Percentiles rank a stretch among this genome's conserved stretches.
These are phyloP conservation scores for Trypethelium eluteriae DNA, from an alignment of 495 filamentous ascomycete species.

Conservation along the genomic window DNA sequence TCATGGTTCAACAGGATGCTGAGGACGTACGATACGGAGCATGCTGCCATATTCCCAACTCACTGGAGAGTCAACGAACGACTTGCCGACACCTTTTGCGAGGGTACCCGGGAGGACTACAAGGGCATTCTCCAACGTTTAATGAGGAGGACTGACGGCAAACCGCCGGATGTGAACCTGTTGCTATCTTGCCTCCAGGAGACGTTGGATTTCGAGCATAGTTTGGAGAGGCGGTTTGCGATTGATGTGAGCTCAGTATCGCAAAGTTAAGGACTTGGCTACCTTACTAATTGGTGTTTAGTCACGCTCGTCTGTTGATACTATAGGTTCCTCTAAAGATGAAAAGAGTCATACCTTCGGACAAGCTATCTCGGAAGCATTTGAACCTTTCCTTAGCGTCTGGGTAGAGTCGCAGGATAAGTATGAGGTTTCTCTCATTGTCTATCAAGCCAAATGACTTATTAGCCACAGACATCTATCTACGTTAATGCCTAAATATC, in stretches of 20 bases:
- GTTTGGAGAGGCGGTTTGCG: constrained; percentile 74
- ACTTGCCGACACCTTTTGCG: constrained; percentile 87
- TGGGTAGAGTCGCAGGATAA: constrained; percentile 97
- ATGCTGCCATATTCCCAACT: constrained; percentile 76
- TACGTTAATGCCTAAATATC: constrained; percentile 80
- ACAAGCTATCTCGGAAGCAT: constrained; percentile 91
- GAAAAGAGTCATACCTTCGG: constrained; percentile 74
- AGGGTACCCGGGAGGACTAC: constrained; percentile 91
- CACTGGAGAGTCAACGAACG: constrained; percentile 87
- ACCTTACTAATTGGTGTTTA: constrained; percentile 17
- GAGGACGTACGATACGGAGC: constrained; percentile 93
- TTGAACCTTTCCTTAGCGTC: constrained; percentile 90
- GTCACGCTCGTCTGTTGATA: constrained; percentile 84
- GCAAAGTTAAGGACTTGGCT: background rate
- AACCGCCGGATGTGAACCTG: constrained; percentile 83
- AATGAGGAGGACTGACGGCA: constrained; percentile 68
- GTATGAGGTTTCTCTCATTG: constrained; percentile 26
- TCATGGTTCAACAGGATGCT: constrained; percentile 94
- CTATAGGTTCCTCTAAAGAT: constrained; percentile 74
- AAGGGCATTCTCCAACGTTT: constrained; percentile 83
- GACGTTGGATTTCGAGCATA: constrained; percentile 95
- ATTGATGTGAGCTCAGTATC: constrained; percentile 43
- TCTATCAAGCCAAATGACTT: constrained; percentile 16
- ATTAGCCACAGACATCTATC: constrained; percentile 54
- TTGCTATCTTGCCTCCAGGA: constrained; percentile 89